Conservation (phyloP, 2,329 filamentous ascomycete species). For the Alternaria sp. region DNA sequence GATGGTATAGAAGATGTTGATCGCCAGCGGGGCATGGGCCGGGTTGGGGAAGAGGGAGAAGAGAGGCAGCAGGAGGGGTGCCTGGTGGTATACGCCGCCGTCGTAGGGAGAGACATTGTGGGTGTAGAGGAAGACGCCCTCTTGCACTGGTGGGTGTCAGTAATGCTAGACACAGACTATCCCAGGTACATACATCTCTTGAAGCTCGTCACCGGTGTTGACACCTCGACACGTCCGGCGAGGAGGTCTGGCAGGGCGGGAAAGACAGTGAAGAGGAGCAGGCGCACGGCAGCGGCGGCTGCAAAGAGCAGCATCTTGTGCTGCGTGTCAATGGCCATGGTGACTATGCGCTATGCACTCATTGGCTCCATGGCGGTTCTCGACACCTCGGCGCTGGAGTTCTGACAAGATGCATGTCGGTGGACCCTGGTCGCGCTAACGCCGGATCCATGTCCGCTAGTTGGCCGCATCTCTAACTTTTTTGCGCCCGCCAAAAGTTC, state of each 20-base stretch:
- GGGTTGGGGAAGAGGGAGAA: slow-evolving; percentile 86
- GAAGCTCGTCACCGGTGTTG: slow-evolving; percentile 96
- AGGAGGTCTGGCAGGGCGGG: slow-evolving; percentile 84
- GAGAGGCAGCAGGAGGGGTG: slow-evolving; percentile 85
- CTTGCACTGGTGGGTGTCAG: slow-evolving; percentile 71
- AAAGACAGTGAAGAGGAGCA: slow-evolving; percentile 81
- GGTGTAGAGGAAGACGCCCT: slow-evolving; percentile 93
- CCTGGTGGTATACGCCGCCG: slow-evolving; percentile 80
- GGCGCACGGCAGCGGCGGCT: slow-evolving; percentile 77
- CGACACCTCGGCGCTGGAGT: slow-evolving; percentile 6
- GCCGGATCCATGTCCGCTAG: slow-evolving; percentile 29
- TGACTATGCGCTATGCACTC: slow-evolving; percentile 5
- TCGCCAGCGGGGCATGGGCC: slow-evolving; percentile 71
- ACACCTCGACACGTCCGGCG: slow-evolving; percentile 92
- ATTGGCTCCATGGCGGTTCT: slow-evolving; percentile 19
- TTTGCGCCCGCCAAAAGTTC: slow-evolving; percentile 31
- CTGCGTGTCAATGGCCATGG: slow-evolving; percentile 55
- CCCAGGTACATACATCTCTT: slow-evolving; percentile 76
- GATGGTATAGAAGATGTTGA: slow-evolving; percentile 78
- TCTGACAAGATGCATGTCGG: slow-evolving; percentile 10
- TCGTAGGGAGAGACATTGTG: slow-evolving; percentile 98
- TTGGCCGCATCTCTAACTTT: slow-evolving; percentile 38
- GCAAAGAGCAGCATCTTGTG: slow-evolving; percentile 73
- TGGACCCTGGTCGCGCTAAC: slow-evolving; percentile 28
- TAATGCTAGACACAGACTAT: background rate